A percentile compares a stretch with the other conserved stretches of the same genome.
Conservation (phyloP, 192 early-diverging fungal genomes). For the Backusella morwellensis region DNA sequence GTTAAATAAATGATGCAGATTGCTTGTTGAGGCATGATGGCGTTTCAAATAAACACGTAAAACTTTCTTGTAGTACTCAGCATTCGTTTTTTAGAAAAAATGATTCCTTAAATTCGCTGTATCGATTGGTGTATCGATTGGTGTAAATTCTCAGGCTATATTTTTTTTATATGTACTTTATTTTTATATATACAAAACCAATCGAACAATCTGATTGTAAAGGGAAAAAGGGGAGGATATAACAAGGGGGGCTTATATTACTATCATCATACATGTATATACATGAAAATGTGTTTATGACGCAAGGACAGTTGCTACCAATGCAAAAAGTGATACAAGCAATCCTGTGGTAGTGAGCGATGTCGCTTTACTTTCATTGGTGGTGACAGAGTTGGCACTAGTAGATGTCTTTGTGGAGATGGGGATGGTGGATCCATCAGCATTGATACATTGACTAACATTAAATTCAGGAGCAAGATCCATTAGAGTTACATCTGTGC, state of each 20-base stretch:
- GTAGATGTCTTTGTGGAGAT: background rate
- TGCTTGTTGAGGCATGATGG: background rate
- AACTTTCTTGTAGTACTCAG: background rate
- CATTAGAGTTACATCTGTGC: conserved; percentile 22
- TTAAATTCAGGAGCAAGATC: conserved; percentile 13
- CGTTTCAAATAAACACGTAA: background rate
- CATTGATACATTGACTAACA: conserved; percentile 18
- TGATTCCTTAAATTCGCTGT: background rate
- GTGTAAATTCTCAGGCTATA: background rate
- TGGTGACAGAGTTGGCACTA: background rate
- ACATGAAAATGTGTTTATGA: background rate
- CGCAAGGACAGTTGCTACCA: background rate
- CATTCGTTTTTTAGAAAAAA: background rate
- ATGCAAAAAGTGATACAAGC: background rate
- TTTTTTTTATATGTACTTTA: background rate
- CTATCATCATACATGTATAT: background rate
- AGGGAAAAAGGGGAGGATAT: background rate
- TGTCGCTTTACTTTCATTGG: background rate
- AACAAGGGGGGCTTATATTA: background rate
- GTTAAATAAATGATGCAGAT: background rate
- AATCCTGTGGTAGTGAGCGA: background rate
- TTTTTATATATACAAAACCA: background rate
- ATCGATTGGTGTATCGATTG: background rate
- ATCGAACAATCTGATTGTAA: background rate
- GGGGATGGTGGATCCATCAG: conserved; percentile 15